Evolutionary conservation across 768 basidiomycete genomes (phyloP).

Genomic region (Roridomyces roridus): DNA sequence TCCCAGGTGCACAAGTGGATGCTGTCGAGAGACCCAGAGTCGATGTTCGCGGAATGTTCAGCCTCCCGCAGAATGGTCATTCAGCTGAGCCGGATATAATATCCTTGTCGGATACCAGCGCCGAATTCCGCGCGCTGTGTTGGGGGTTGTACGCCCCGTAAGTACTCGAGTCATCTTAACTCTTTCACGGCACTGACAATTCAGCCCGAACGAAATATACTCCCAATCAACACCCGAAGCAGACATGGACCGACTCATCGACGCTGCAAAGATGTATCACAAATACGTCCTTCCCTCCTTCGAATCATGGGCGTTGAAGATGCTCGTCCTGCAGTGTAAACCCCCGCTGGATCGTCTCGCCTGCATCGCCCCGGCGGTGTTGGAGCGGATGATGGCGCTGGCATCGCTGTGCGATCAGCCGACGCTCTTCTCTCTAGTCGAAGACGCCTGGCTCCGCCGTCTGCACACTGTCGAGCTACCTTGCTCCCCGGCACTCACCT

Average conservation of each 20-base stretch:
- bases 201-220: constrained; percentile 1
- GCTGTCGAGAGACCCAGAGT: neutral
- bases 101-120: neutral
- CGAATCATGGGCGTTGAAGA: constrained; percentile 3
- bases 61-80: neutral
- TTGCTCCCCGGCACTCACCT: too few relatives aligned
- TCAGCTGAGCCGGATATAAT: neutral
- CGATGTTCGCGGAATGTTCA: neutral
- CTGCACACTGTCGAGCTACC: too few relatives aligned
- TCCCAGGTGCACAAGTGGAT: neutral
- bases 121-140: neutral
- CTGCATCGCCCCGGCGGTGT: neutral
- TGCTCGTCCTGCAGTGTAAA: neutral
- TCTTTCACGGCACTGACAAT: neutral
- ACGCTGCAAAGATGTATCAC: neutral
- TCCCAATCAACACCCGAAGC: neutral
- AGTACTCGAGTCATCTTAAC: neutral
- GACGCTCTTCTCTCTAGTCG: too few relatives aligned
- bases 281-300: neutral
- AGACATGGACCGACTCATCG: neutral
- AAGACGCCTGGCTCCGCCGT: too few relatives aligned
- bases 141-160: neutral
- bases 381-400: too few relatives aligned
- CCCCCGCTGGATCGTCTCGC: neutral
- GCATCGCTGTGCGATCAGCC: too few relatives aligned